Evolutionary conservation across 495 filamentous ascomycete species (phyloP), one percentile per base, ranked within the genome.

Genomic region (Pseudoneurospora amorphoporcata): DNA sequence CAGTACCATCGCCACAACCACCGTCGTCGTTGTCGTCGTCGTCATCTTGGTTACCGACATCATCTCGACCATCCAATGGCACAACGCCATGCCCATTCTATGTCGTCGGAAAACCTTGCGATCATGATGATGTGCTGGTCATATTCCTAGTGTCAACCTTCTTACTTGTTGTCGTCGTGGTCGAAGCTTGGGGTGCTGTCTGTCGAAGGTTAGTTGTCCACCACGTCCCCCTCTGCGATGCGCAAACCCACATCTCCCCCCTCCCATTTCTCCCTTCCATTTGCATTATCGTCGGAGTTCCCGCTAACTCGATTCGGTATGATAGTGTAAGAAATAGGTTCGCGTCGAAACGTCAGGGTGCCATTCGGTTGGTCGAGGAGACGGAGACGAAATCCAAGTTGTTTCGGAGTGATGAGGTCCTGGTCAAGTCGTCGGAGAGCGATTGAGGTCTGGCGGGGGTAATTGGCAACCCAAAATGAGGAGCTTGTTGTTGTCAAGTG

Each of bases 61-160:
- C 58, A 12, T 71, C 37, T 12, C 37, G 16, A 35, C 43, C 47
- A 53, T 47, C 38, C 53, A 61, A 61, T 32, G 23, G 53, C 53
- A 61, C 53, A 16, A 42, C 58, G 7, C 23, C 38, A 7, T 70
- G 68, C 12, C 37, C 58, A n/a, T 71, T 69, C 43, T 71, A 71
- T 61, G 53, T 32, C 53, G 53, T 32, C 53, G 10, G 12, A 32
- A 61, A 61, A 12, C 75, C 76, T 70, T 76, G 78, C n/a, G 77
- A 85, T 23, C 78, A 81, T 43, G 82, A 82, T 45, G 82, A 84
- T 68, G 74, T 84, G 72, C 70, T 84, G 32, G 80, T 81, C 4
- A 76, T 84, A 29, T 72, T 77, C 19, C 72, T 84, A 37, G 80
- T 78, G 9, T 72, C 79, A 3, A 70, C 73, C 7, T 81, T 84